Base-by-base conservation (phyloP, 371 early-diverging fungal species). In the Rhizopus sp. region DNA sequence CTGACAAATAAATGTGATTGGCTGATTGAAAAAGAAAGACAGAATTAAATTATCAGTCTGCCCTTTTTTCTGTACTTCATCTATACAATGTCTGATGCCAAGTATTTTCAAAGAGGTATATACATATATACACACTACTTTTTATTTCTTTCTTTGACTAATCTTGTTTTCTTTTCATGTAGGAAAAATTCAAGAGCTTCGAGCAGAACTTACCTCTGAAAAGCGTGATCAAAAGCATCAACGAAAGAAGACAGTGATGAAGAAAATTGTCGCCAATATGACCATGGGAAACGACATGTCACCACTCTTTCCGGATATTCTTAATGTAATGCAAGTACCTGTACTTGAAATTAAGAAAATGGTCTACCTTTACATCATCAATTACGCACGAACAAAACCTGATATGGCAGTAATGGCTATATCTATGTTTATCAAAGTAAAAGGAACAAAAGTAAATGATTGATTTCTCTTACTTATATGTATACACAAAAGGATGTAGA, bases 281-380 rank as follows among this genome's bases (percentile, higher is more conserved):
- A 96, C 99, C 8, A 93, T 97, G 92, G 99, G 99, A 34, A 95
- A 95, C 69, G 98, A 98, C 74, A 95, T 97, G 92, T 92, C 93
- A 5, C 84, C 93, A 10, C 81, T 98, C 44, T 95, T 91, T 56
- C 78, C 75, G 16, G 85, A 85, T 62, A 81, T 85, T 31, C 60
- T 85, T 0, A 77, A 74, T 41, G 80, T 80, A 35, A 81, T 85
- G 83, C 75, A 78, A 50, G 81, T 81, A 1, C 76, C 80, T 6
- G 69, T 74, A 32, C 53, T 83, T 30, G 80, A 77, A 65, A 62
- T 80, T 57, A 98, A 97, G 73, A 97, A 97, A 81, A 91, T 97
- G 87, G 94, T 97, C 29, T 91, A 94, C 64, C 75, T 93, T 44
- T 93, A 91, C 63, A 72, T 94, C 41, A 91, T 93, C 70, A 91